Evolutionary conservation across 768 basidiomycete genomes (phyloP).

Genomic region (Coprinopsis sp.): DNA sequence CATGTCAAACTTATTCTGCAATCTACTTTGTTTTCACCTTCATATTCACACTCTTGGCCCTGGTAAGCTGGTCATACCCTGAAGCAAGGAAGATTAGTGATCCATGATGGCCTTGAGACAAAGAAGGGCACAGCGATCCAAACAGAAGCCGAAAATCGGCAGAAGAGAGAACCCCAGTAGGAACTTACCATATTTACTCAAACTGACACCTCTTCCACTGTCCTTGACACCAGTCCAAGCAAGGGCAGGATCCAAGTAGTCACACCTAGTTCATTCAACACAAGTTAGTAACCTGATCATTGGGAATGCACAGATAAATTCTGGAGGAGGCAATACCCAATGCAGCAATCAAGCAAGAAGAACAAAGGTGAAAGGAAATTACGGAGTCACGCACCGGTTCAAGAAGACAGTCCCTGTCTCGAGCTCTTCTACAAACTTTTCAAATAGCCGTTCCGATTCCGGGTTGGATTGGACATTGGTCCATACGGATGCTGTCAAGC

Average conservation of each 20-base stretch:
- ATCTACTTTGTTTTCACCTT: conserved; percentile 59
- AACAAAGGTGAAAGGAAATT: background rate
- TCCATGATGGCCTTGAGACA: background rate
- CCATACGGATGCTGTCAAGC: conserved; percentile 94
- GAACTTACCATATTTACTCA: conserved; percentile 80
- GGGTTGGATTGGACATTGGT: conserved; percentile 61
- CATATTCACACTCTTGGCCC: conserved; percentile 79
- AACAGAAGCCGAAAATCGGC: background rate
- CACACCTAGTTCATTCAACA: conserved; percentile 64
- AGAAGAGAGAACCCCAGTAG: background rate
- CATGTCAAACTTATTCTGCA: too few relatives aligned
- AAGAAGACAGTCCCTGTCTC: conserved; percentile 92
- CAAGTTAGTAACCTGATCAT: background rate
- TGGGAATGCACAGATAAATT: too few relatives aligned
- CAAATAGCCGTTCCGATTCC: conserved; percentile 66
- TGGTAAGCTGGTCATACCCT: conserved; percentile 86
- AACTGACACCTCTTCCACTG: conserved; percentile 85
- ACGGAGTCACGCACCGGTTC: conserved; percentile 74
- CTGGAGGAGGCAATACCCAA: too few relatives aligned
- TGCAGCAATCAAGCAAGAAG: too few relatives aligned
- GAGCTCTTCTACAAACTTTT: conserved; percentile 61
- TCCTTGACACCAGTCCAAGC: conserved; percentile 95
- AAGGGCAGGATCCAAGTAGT: conserved; percentile 88
- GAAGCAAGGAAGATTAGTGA: conserved; percentile 6
- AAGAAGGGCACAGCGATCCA: background rate